phyloP scores from a whole-genome alignment of 495 filamentous ascomycete genomes.

The Podospora sp. region DNA sequence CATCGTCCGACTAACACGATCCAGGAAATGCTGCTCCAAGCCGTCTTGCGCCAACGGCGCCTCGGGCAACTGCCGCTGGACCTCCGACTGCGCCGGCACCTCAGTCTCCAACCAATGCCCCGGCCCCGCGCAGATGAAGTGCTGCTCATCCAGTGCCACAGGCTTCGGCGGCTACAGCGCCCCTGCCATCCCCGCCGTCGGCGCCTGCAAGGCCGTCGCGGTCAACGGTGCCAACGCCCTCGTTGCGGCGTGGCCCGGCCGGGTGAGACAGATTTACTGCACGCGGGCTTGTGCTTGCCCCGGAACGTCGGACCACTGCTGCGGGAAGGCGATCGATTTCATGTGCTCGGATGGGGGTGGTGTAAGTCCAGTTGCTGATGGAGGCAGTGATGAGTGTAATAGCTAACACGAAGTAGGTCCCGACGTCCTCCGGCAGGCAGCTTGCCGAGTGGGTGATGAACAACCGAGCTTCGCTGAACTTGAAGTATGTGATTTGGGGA shows the following conservation, averaged over 20 bases:
- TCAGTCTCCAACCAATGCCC: slow-evolving; percentile 39
- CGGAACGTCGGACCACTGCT: slow-evolving; percentile 43
- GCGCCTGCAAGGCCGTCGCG: slow-evolving; percentile 41
- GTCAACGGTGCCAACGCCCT: slow-evolving; percentile 39
- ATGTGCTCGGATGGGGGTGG: slow-evolving; percentile 47
- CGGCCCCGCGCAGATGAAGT: slow-evolving; percentile 42
- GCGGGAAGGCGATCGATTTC: slow-evolving; percentile 46
- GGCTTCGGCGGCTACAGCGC: slow-evolving; percentile 37
- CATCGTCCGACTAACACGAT: no score
- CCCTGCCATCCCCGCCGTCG: slow-evolving; percentile 36
- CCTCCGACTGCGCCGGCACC: slow-evolving; percentile 39
- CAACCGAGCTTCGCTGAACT: slow-evolving; percentile 38
- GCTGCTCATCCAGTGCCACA: slow-evolving; percentile 36
- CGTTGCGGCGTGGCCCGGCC: slow-evolving; percentile 40
- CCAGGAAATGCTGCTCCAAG: slow-evolving; percentile 45
- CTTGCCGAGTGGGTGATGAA: slow-evolving; percentile 54
- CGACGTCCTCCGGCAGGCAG: slow-evolving; percentile 32
- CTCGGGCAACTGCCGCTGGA: slow-evolving; percentile 43
- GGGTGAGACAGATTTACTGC: slow-evolving; percentile 42
- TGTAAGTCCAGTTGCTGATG: slow-evolving; percentile 27
- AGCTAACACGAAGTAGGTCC: neutral
- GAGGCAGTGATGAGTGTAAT: neutral
- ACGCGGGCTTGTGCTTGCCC: slow-evolving; percentile 37
- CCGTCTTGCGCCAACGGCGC: slow-evolving; percentile 35
- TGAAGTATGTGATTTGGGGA: slow-evolving; percentile 55